Conservation (phyloP, 352 stramenopile species). For the Phytophthora sansomeana region DNA sequence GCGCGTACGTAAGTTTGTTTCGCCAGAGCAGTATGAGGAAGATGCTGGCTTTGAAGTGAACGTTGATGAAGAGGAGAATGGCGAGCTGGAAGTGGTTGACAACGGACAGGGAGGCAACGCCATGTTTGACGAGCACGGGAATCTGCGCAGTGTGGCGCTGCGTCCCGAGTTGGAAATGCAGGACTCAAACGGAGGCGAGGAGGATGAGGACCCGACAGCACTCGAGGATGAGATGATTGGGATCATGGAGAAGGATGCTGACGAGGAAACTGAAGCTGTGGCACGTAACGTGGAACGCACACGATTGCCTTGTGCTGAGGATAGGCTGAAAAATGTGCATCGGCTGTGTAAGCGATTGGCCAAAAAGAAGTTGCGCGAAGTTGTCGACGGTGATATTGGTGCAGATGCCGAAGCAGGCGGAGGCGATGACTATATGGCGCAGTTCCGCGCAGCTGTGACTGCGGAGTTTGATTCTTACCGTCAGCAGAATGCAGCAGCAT, state of each 20-base stretch:
- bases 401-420: slow-evolving; percentile 52
- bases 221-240: slow-evolving; percentile 74
- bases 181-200: slow-evolving; percentile 17
- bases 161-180: slow-evolving; percentile 27
- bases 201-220: slow-evolving; percentile 47
- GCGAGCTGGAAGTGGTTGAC: slow-evolving; percentile 55
- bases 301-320: slow-evolving; percentile 69
- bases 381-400: slow-evolving; percentile 73
- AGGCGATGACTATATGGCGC: slow-evolving; percentile 66
- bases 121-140: slow-evolving; percentile 85
- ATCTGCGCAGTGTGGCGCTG: slow-evolving; percentile 57
- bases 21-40: slow-evolving; percentile 63
- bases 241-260: slow-evolving; percentile 65
- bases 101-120: slow-evolving; percentile 61
- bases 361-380: slow-evolving; percentile 77
- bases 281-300: slow-evolving; percentile 55
- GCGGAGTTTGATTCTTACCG: slow-evolving; percentile 60
- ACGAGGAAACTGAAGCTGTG: slow-evolving; percentile 24
- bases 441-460: slow-evolving; percentile 61
- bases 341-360: slow-evolving; percentile 74
- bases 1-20: slow-evolving; percentile 59
- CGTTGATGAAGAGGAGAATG: slow-evolving; percentile 28
- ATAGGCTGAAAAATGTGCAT: slow-evolving; percentile 68
- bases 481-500: slow-evolving; percentile 83
- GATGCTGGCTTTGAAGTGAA: slow-evolving; percentile 55